These are phyloP conservation scores for Grosmannia serpens DNA, from an alignment of 2,329 filamentous ascomycete genomes.

Conservation along the genomic window DNA sequence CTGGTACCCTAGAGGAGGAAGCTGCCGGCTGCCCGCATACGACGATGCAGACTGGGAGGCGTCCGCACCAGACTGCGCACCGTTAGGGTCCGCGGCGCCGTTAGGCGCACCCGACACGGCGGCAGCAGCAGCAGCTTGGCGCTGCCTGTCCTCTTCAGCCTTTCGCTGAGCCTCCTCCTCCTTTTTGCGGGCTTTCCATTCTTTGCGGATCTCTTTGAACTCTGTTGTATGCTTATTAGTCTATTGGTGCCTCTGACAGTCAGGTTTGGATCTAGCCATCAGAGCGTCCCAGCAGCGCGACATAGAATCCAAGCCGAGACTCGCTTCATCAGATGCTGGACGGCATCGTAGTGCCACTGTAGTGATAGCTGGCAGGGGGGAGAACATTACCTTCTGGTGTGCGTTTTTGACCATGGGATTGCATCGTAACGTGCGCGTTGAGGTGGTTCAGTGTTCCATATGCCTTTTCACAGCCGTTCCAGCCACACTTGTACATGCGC, in stretches of 20 bases:
- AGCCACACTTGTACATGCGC: slow-evolving; percentile 99
- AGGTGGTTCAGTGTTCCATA: slow-evolving; percentile 96
- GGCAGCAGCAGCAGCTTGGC: slow-evolving; percentile 36
- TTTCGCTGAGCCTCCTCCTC: slow-evolving; percentile 88
- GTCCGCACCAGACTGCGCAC: slow-evolving; percentile 35
- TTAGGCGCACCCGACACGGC: slow-evolving; percentile 38
- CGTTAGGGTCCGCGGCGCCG: slow-evolving; percentile 40
- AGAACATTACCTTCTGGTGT: slow-evolving; percentile 83
- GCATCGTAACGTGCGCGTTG: slow-evolving; percentile 98
- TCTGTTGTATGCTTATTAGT: slow-evolving; percentile 43
- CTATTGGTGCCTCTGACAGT: neutral
- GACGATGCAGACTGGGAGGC: slow-evolving; percentile 44
- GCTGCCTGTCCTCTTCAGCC: slow-evolving; percentile 76
- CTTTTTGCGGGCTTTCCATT: slow-evolving; percentile 99
- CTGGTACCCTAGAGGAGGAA: slow-evolving; percentile 67
- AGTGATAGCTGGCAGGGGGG: neutral
- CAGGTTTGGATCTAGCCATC: neutral
- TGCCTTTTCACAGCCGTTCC: slow-evolving; percentile 96
- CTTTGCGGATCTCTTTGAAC: slow-evolving; percentile 85
- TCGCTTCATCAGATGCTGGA: no score
- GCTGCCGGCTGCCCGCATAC: slow-evolving; percentile 50
- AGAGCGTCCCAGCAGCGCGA: neutral
- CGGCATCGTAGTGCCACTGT: neutral
- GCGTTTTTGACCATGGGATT: slow-evolving; percentile 86
- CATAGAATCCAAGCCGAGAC: neutral